Evolutionary conservation across 306 rosid species (phyloP).

Genomic region (Trifolium repens): DNA sequence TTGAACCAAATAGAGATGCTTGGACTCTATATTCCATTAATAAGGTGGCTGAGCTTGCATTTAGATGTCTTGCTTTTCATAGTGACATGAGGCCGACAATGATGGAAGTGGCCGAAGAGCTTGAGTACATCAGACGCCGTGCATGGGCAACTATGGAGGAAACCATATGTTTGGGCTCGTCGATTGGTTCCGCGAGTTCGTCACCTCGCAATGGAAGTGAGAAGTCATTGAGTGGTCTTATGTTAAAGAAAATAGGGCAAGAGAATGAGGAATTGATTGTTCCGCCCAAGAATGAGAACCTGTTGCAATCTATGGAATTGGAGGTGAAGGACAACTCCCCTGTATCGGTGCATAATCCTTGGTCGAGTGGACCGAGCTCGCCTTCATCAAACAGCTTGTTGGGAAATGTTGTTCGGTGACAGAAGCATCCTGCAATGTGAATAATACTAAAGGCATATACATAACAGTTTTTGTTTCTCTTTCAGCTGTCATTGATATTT

Average conservation of each 20-base stretch:
- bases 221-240: conserved; percentile 51
- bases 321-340: conserved; percentile 78
- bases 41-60: conserved; percentile 95
- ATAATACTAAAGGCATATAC: conserved; percentile 39
- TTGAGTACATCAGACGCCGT: conserved; percentile 70
- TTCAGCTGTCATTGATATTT: conserved; percentile 1
- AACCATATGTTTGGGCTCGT: conserved; percentile 57
- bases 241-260: conserved; percentile 43
- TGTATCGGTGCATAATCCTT: conserved; percentile 85
- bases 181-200: conserved; percentile 67
- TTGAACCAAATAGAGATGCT: conserved; percentile 93
- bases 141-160: conserved; percentile 89
- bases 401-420: conserved; percentile 71
- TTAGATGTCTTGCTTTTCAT: conserved; percentile 95
- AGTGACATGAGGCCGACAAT: conserved; percentile 93
- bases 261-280: conserved; percentile 65
- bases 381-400: conserved; percentile 89
- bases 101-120: conserved; percentile 95
- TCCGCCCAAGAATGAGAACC: conserved; percentile 46
- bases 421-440: conserved; percentile 37
- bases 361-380: conserved; percentile 93
- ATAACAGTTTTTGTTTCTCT: conserved; percentile 2
- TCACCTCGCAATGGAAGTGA: conserved; percentile 64
- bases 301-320: conserved; percentile 43
- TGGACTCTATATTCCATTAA: conserved; percentile 91